Evolutionary conservation across 2,329 filamentous ascomycete genomes (phyloP).

Genomic region (Cercospora sp.): DNA sequence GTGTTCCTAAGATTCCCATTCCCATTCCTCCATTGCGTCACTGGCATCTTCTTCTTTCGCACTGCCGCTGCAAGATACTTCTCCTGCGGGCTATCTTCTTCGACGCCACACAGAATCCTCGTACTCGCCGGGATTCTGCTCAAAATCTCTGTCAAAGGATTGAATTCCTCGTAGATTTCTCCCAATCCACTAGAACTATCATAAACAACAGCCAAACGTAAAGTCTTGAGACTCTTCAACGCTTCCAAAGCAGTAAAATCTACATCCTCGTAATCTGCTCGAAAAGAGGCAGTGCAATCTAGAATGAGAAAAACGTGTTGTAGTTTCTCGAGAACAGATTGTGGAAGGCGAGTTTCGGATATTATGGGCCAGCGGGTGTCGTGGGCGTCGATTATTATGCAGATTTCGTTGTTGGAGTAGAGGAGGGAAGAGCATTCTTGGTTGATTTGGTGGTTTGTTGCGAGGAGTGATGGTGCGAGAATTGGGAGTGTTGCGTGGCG

Average conservation of each 20-base stretch:
- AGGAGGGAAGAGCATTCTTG: constrained; percentile 37
- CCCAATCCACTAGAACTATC: not conserved
- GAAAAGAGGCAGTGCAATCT: constrained; percentile 30
- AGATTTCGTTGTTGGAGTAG: constrained; percentile 46
- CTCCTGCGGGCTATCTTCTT: constrained; percentile 18
- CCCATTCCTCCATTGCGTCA: constrained; percentile 1
- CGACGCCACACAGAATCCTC: constrained; percentile 21
- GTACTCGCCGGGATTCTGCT: not conserved
- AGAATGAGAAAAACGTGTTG: constrained; percentile 31
- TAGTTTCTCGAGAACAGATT: constrained; percentile 25
- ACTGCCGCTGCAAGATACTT: constrained; percentile 10
- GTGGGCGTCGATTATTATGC: constrained; percentile 41
- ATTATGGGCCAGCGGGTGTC: constrained; percentile 33
- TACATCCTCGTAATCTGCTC: constrained; percentile 28
- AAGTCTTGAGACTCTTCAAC: constrained; percentile 11
- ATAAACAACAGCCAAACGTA: constrained; percentile 16
- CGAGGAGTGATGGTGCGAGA: constrained; percentile 45
- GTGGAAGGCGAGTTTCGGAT: constrained; percentile 29
- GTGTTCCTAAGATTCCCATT: not conserved
- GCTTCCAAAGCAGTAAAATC: constrained; percentile 27
- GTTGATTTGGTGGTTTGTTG: constrained; percentile 43
- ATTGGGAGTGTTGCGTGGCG: constrained; percentile 25
- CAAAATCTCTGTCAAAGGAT: constrained; percentile 3
- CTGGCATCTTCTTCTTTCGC: constrained; percentile 3
- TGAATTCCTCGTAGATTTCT: constrained; percentile 1